Percentiles rank a stretch among this genome's conserved stretches.
These are phyloP conservation scores for Arthrobotrys sphaeroides DNA, from an alignment of 2,329 filamentous ascomycete species.

Conservation along the genomic window DNA sequence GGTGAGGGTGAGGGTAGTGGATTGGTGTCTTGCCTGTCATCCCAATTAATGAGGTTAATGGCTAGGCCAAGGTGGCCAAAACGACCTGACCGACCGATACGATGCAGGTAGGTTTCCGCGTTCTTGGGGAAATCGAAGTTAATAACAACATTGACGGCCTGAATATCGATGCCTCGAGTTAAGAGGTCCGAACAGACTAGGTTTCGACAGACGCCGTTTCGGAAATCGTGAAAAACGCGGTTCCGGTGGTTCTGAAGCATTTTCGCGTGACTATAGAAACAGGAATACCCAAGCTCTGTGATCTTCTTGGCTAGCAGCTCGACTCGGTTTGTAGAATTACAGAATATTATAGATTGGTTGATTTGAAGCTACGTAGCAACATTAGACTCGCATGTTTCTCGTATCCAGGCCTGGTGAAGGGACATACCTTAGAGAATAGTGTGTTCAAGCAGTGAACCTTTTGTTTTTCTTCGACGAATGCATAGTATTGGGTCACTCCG, in stretches of 20 bases:
- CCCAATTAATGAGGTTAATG: constrained; percentile 99
- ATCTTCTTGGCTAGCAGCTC: constrained; percentile 99
- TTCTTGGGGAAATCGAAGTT: constrained; percentile 99
- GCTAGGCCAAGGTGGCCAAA: constrained; percentile 97
- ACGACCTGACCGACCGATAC: constrained; percentile 95
- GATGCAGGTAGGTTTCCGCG: constrained; percentile 96
- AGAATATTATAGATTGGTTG: constrained; percentile 99
- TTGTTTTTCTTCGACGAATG: constrained; percentile 98
- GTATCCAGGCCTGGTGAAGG: background rate
- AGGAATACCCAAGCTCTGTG: constrained; percentile 97
- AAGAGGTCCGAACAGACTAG: constrained; percentile 97
- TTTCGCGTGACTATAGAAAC: constrained; percentile 98
- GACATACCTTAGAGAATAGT: constrained; percentile 80
- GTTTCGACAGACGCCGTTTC: constrained; percentile 96
- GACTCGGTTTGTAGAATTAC: constrained; percentile 98
- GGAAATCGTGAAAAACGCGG: constrained; percentile 98
- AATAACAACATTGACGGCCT: constrained; percentile 99
- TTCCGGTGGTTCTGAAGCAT: constrained; percentile 98
- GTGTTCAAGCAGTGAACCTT: constrained; percentile 99
- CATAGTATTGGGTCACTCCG: constrained; percentile 99
- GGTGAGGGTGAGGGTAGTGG: no score
- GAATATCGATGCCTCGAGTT: constrained; percentile 98
- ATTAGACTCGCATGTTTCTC: background rate
- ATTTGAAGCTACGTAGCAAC: constrained; percentile 75
- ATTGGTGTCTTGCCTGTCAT: constrained; percentile 69